phyloP scores from a whole-genome alignment of 139 green algal genomes.

The Astrephomene gubernaculifera region DNA sequence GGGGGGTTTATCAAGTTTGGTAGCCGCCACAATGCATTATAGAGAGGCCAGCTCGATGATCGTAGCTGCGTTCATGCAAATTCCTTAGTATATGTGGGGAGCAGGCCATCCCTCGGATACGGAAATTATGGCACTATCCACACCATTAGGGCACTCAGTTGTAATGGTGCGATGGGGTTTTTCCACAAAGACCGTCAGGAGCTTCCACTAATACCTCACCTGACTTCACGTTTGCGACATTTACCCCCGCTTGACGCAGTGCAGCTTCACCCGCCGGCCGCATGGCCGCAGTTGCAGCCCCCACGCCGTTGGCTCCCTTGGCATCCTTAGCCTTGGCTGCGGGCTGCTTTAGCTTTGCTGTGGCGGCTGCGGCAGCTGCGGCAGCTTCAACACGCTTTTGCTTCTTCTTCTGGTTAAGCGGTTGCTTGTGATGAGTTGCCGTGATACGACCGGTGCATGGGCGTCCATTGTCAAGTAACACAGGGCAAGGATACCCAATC shows the following conservation, averaged over 20 bases:
- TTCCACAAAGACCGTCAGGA: no score
- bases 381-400: conserved; percentile 35
- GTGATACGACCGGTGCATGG: not conserved
- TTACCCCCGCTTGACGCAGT: not conserved
- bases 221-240: not conserved
- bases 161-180: no score
- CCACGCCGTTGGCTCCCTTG: not conserved
- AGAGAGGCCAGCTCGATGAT: no score
- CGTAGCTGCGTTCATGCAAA: no score
- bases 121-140: no score
- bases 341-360: conserved; percentile 2
- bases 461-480: not conserved
- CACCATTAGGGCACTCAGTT: no score
- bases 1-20: no score
- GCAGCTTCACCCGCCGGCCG: not conserved
- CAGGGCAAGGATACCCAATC: conserved; percentile 28
- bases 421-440: not conserved
- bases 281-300: not conserved
- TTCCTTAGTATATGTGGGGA: no score
- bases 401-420: conserved; percentile 20
- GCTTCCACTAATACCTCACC: no score
- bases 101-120: no score
- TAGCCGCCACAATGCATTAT: no score
- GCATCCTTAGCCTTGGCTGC: not conserved
- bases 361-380: not conserved